Evolutionary conservation across 2,329 filamentous ascomycete species (phyloP), one percentile per base, ranked within the genome.

Genomic region (Metarhizium anisopliae): DNA sequence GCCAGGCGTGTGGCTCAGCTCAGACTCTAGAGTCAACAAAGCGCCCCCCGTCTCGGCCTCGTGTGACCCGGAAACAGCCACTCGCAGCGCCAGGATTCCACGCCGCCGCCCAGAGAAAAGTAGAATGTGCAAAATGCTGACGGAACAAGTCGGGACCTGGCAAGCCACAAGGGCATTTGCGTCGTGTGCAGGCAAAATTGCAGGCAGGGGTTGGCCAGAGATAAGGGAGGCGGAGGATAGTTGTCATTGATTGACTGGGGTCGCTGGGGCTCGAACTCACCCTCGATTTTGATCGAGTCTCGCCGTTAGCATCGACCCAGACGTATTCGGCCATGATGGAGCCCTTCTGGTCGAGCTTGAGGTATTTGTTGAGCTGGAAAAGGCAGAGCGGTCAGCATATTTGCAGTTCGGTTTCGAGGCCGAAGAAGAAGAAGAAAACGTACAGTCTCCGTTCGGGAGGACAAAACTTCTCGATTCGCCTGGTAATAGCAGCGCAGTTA

Each of bases 281-380:
- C 83, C 91, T 95, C 70, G 89, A 93, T 81, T 97, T 99, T 72
- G 91, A 96, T 68, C 94, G 91, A 66, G 89, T 82, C 68, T 87
- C 86, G 72, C 92, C 91, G 62, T 77, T 75, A 62, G 88, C 80
- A 70, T 96, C 92, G 72, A 96, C 87, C 93, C 93, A 96, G 80
- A 96, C 85, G 77, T 96, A 96, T 79, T 96, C 93, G 70, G 91
- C 93, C 75, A 96, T 94, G 70, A 95, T 80, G 66, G 77, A 79
- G 73, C 91, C 92, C 74, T 87, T 89, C 80, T 97, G 93, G 73
- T 91, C 87, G 68, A 97, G 89, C 69, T 80, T 80, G 77, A 94
- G 84, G 82, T 93, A 97, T 77, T 96, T 96, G 74, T 87, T 78
- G 74, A 96, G 85, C 90, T 96, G 74, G 59, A 40, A 18, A 45